A percentile compares a stretch with the other conserved stretches of the same genome.
Conservation (phyloP, 495 filamentous ascomycete genomes). For the Xylaria bambusicola region DNA sequence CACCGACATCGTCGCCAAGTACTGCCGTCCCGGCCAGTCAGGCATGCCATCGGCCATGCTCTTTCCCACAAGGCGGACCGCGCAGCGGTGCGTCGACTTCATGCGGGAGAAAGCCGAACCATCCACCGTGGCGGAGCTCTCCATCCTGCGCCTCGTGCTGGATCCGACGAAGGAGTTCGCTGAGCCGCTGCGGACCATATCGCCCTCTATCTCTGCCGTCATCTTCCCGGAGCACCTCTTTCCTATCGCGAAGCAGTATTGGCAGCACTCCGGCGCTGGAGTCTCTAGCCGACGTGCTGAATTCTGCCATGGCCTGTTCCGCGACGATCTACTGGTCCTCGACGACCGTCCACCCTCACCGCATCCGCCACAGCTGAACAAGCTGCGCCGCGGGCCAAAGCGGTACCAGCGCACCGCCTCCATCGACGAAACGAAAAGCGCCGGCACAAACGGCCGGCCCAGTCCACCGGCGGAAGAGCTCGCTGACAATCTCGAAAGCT, state of each 20-base stretch:
- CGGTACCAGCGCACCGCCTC: slow-evolving; percentile 69
- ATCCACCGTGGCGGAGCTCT: slow-evolving; percentile 51
- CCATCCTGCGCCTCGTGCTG: slow-evolving; percentile 66
- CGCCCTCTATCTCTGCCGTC: slow-evolving; percentile 64
- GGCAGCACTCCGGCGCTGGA: slow-evolving; percentile 96
- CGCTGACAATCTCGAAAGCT: slow-evolving; percentile 61
- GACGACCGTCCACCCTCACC: slow-evolving; percentile 34
- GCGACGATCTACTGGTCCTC: slow-evolving; percentile 68
- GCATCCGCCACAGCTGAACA: slow-evolving; percentile 33
- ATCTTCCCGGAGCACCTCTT: slow-evolving; percentile 67
- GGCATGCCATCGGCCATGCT: slow-evolving; percentile 74
- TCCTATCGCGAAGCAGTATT: slow-evolving; percentile 79
- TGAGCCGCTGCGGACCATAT: slow-evolving; percentile 40
- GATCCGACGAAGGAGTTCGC: slow-evolving; percentile 54
- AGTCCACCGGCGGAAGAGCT: slow-evolving; percentile 25
- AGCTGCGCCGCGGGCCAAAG: slow-evolving; percentile 63
- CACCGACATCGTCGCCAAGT: slow-evolving; percentile 61
- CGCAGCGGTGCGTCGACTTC: slow-evolving; percentile 70
- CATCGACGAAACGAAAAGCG: slow-evolving; percentile 37
- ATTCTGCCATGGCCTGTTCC: slow-evolving; percentile 75
- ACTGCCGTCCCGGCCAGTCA: slow-evolving; percentile 62
- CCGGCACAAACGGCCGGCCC: slow-evolving; percentile 15
- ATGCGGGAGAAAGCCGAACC: slow-evolving; percentile 55
- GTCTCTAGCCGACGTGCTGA: slow-evolving; percentile 89
- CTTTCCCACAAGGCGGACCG: slow-evolving; percentile 71